Evolutionary conservation across 495 filamentous ascomycete species (phyloP).

Genomic region (Tuber aestivum): DNA sequence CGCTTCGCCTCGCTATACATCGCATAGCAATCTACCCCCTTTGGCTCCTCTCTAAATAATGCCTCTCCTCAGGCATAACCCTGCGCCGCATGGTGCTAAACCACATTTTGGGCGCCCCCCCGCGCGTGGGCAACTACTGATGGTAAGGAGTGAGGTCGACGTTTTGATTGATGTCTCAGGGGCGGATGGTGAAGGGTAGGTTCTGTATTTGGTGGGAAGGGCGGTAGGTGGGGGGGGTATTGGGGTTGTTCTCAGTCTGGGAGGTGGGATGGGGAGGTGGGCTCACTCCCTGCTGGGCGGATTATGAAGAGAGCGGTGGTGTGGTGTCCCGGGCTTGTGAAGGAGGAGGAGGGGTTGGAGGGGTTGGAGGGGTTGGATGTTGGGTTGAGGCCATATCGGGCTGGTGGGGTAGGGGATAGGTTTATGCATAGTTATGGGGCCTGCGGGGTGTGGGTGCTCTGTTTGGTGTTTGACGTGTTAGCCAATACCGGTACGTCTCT

Average conservation of each 20-base stretch:
- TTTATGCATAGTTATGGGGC: slow-evolving; percentile 96
- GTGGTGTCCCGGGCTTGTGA: slow-evolving; percentile 64
- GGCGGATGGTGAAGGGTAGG: slow-evolving; percentile 76
- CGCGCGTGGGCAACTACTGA: slow-evolving; percentile 76
- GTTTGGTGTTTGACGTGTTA: not conserved
- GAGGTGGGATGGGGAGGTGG: slow-evolving; percentile 80
- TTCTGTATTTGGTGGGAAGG: slow-evolving; percentile 79
- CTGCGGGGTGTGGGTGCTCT: slow-evolving; percentile 56
- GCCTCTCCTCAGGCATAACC: slow-evolving; percentile 60
- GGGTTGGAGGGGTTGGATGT: slow-evolving; percentile 73
- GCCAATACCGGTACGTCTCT: slow-evolving; percentile 40
- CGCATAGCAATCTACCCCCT: slow-evolving; percentile 77
- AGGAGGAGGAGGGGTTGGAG: slow-evolving; percentile 65
- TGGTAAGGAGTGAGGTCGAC: slow-evolving; percentile 75
- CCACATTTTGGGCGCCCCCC: slow-evolving; percentile 68
- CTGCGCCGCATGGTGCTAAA: slow-evolving; percentile 55
- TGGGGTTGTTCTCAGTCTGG: slow-evolving; percentile 69
- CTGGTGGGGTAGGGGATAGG: slow-evolving; percentile 66
- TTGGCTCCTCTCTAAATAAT: slow-evolving; percentile 72
- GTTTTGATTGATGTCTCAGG: slow-evolving; percentile 66
- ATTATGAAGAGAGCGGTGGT: slow-evolving; percentile 84
- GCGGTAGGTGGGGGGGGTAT: too few relatives aligned
- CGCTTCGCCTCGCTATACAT: slow-evolving; percentile 82
- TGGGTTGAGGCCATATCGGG: slow-evolving; percentile 70
- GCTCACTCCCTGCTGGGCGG: slow-evolving; percentile 69